A percentile compares a stretch with the other conserved stretches of the same genome.
phyloP scores from a whole-genome alignment of 805 yeast species.

The Hanseniaspora meyeri region DNA sequence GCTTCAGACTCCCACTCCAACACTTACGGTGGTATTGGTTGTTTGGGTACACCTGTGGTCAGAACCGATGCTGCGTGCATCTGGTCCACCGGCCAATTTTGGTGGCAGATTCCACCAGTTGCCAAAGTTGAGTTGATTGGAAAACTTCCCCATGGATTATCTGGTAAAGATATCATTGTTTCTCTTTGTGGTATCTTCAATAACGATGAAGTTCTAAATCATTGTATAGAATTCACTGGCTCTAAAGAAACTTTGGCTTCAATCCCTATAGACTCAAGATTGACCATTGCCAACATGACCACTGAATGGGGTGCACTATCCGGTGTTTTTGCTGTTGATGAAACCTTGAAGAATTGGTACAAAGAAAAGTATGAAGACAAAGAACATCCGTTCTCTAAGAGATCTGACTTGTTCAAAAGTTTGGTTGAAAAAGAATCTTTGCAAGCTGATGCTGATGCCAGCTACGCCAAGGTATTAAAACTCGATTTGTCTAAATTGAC shows the following conservation, averaged over 20 bases:
- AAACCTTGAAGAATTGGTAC: conserved; percentile 66
- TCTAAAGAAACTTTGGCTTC: conserved; percentile 65
- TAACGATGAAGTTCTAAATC: conserved; percentile 83
- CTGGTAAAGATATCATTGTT: conserved; percentile 95
- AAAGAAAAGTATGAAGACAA: conserved; percentile 39
- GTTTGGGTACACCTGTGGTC: conserved; percentile 93
- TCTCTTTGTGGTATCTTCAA: conserved; percentile 89
- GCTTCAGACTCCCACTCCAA: conserved; percentile 97
- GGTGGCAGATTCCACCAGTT: conserved; percentile 99
- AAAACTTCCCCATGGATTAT: conserved; percentile 67
- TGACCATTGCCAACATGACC: conserved; percentile 94
- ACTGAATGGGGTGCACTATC: conserved; percentile 98
- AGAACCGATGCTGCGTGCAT: conserved; percentile 98
- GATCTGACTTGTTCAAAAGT: conserved; percentile 1
- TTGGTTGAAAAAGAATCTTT: conserved; percentile 26
- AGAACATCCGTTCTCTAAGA: conserved; percentile 26
- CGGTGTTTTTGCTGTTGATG: conserved; percentile 94
- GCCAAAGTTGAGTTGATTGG: conserved; percentile 85
- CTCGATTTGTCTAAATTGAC: conserved; percentile 70
- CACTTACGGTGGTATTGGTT: conserved; percentile 93
- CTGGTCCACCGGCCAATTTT: conserved; percentile 99
- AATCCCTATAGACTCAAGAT: conserved; percentile 66
- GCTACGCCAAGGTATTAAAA: conserved; percentile 75
- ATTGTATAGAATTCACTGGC: conserved; percentile 87
- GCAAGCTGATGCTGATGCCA: conserved; percentile 62